phyloP scores from a whole-genome alignment of 345 rosid genomes.

The Bruguiera gymnorhiza region DNA sequence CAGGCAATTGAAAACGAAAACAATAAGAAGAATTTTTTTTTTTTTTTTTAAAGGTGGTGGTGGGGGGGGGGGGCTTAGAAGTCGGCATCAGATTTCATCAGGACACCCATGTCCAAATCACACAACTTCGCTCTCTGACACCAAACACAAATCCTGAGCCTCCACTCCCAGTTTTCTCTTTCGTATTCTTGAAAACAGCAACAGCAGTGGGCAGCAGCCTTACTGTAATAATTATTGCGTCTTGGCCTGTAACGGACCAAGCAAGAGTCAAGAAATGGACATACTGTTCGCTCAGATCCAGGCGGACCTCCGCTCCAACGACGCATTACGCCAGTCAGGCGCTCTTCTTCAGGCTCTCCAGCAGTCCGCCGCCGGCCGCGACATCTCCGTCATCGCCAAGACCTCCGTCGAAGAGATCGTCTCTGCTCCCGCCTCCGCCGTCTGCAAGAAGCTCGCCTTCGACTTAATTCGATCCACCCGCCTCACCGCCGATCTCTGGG shows the following conservation, averaged over 20 bases:
- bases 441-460: slow-evolving; percentile 93
- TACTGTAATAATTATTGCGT: not conserved
- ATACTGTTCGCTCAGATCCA: slow-evolving; percentile 96
- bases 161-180: not conserved
- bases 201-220: too few species aligned
- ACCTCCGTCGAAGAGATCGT: slow-evolving; percentile 95
- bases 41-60: too few species aligned
- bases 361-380: slow-evolving; percentile 93
- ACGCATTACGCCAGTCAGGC: slow-evolving; percentile 87
- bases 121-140: not conserved
- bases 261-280: slow-evolving; percentile 50
- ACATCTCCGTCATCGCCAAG: slow-evolving; percentile 84
- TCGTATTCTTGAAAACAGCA: not conserved
- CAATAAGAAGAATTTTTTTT: too few species aligned
- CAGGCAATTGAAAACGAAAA: too few species aligned
- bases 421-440: slow-evolving; percentile 88
- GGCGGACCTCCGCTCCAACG: slow-evolving; percentile 97
- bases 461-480: slow-evolving; percentile 96
- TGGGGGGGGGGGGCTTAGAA: too few species aligned
- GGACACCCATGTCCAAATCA: not conserved
- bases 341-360: slow-evolving; percentile 96
- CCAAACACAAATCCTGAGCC: too few species aligned
- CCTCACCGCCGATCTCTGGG: slow-evolving; percentile 94
- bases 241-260: slow-evolving; percentile 6
- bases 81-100: slow-evolving; percentile 28